A percentile compares a stretch with the other conserved stretches of the same genome.
Conservation (phyloP, 78 protist genomes). For the Dictyostelium intermedium region DNA sequence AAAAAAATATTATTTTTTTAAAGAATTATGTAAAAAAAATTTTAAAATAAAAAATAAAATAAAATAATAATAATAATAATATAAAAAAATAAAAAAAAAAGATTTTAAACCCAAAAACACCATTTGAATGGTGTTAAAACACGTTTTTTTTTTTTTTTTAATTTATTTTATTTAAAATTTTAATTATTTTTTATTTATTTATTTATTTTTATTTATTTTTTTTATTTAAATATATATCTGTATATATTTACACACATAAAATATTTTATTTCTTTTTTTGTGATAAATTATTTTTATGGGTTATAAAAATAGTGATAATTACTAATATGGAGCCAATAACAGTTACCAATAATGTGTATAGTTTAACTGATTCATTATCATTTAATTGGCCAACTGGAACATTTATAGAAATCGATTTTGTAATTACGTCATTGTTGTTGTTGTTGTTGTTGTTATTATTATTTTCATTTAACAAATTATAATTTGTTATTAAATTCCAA, state of each 20-base stretch:
- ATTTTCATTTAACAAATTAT: background rate
- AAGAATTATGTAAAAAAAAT: background rate
- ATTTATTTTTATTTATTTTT: background rate
- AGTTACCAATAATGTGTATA: slow-evolving; percentile 22
- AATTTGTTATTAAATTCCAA: slow-evolving; percentile 7
- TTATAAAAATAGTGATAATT: slow-evolving; percentile 2
- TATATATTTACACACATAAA: too few species aligned
- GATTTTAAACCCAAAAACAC: background rate
- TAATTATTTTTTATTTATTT: background rate
- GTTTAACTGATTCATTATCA: background rate
- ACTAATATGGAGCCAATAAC: slow-evolving; percentile 60
- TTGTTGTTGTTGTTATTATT: background rate
- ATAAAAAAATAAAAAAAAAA: background rate
- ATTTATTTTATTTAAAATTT: background rate
- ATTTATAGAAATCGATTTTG: background rate
- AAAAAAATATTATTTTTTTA: background rate
- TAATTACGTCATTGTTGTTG: background rate
- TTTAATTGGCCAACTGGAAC: slow-evolving; percentile 55
- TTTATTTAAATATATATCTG: too few species aligned
- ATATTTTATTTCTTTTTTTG: background rate
- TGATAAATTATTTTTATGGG: background rate
- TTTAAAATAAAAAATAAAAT: background rate
- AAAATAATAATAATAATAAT: background rate
- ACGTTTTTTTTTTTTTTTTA: too few species aligned
- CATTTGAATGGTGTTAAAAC: background rate